Conservation (phyloP, 345 rosid species). For the Trapa bicornis region DNA sequence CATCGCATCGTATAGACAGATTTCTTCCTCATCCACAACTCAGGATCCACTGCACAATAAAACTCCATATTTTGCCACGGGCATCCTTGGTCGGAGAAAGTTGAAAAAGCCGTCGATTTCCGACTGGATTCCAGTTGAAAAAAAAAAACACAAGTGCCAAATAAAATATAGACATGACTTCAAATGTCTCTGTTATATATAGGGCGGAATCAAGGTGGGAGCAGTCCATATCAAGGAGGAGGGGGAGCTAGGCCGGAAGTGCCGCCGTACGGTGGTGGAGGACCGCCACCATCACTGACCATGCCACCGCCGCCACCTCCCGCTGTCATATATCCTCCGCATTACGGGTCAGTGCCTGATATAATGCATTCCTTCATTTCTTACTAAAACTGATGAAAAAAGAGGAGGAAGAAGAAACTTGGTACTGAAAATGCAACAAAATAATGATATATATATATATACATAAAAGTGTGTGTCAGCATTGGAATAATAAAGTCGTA, state of each 20-base stretch:
- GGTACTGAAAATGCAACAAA: too few relatives aligned
- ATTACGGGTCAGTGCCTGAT: slow-evolving; percentile 35
- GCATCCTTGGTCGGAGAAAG: too few relatives aligned
- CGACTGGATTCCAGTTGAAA: too few relatives aligned
- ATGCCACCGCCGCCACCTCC: slow-evolving; percentile 20
- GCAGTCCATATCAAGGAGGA: slow-evolving; percentile 34
- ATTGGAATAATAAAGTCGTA: slow-evolving; percentile 6
- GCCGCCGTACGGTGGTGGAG: slow-evolving; percentile 31
- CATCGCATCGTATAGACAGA: background rate
- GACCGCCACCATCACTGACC: slow-evolving; percentile 16
- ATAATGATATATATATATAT: background rate
- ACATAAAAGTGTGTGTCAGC: background rate
- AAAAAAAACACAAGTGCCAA: too few relatives aligned
- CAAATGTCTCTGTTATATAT: background rate
- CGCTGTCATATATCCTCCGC: slow-evolving; percentile 31
- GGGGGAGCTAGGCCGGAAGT: slow-evolving; percentile 12
- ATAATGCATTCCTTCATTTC: too few relatives aligned
- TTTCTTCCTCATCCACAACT: too few relatives aligned
- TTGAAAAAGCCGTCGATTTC: too few relatives aligned
- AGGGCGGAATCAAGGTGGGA: slow-evolving; percentile 63
- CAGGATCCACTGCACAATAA: too few relatives aligned
- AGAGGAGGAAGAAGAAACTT: too few relatives aligned
- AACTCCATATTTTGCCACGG: too few relatives aligned
- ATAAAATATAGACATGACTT: background rate
- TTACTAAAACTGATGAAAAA: too few relatives aligned